Evolutionary conservation across 768 basidiomycete genomes (phyloP).

Genomic region (Porphyrellus cyaneotinctus): DNA sequence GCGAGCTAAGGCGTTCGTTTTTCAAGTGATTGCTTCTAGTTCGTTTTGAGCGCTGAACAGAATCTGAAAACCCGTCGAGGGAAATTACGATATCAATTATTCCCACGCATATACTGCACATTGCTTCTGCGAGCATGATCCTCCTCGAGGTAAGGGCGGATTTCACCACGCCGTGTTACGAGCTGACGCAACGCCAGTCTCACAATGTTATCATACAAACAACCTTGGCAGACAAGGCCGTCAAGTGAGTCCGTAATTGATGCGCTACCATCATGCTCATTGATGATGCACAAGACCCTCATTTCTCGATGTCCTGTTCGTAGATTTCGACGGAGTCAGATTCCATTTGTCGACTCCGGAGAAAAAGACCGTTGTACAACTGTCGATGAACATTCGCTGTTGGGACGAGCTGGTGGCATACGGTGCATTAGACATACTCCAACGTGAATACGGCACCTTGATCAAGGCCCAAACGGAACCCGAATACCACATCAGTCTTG

Average conservation of each 20-base stretch:
- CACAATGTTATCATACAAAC: conserved; percentile 93
- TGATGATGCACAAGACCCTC: conserved; percentile 60
- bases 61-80: conserved; percentile 18
- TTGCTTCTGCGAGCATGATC: conserved; percentile 63
- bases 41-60: conserved; percentile 6
- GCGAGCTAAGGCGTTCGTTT: conserved; percentile 13
- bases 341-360: conserved; percentile 90
- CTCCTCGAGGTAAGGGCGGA: conserved; percentile 64
- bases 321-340: conserved; percentile 95
- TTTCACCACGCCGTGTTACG: neutral
- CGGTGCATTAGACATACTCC: conserved; percentile 76
- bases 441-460: conserved; percentile 77
- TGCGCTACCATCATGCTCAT: conserved; percentile 3
- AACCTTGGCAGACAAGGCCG: conserved; percentile 80
- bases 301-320: conserved; percentile 91
- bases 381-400: conserved; percentile 97
- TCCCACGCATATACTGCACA: conserved; percentile 29
- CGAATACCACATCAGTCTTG: conserved; percentile 85
- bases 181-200: conserved; percentile 45
- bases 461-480: conserved; percentile 67
- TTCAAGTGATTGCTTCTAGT: conserved; percentile 7
- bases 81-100: conserved; percentile 23
- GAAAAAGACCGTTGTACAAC: conserved; percentile 72
- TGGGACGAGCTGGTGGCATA: conserved; percentile 91
- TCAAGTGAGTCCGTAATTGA: conserved; percentile 54